Evolutionary conservation across 202 grass and related monocot species (phyloP).

Genomic region (Setaria viridis): DNA sequence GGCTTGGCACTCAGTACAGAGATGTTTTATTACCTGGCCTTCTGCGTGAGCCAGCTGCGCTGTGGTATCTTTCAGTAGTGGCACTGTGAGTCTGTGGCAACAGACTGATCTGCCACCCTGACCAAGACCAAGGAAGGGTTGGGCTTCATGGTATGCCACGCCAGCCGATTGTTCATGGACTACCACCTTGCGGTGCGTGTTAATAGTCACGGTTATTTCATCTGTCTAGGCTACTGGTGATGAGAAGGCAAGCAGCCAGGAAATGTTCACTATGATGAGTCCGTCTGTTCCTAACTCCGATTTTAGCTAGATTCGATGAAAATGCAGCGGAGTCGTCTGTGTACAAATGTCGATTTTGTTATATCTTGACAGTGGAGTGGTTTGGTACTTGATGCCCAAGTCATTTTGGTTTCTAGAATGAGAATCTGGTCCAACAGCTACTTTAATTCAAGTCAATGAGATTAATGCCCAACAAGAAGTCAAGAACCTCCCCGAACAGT

Average conservation of each 20-base stretch:
- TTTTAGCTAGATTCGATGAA: not conserved
- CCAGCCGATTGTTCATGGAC: not conserved
- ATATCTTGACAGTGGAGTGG: conserved; percentile 1
- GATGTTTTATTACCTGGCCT: conserved; percentile 12
- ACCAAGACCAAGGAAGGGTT: not conserved
- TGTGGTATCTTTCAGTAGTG: not conserved
- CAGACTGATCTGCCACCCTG: not conserved
- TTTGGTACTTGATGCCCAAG: conserved; percentile 29
- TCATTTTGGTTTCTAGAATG: conserved; percentile 32
- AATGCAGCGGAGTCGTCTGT: not conserved
- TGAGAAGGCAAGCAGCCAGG: not conserved
- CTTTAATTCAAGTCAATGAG: conserved; percentile 33
- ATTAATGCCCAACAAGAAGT: conserved; percentile 17
- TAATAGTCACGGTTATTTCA: not conserved
- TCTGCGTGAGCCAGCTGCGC: not conserved
- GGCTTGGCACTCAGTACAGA: not conserved
- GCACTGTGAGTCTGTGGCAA: not conserved
- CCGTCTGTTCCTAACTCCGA: not conserved
- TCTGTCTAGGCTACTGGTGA: not conserved
- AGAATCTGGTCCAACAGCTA: not conserved
- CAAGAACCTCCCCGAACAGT: not conserved
- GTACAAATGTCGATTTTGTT: no score
- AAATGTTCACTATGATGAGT: not conserved
- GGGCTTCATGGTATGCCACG: not conserved
- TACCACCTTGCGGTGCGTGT: not conserved